Base-by-base conservation (phyloP, 2,329 filamentous ascomycete genomes). In the Penicillium janthinellum region DNA sequence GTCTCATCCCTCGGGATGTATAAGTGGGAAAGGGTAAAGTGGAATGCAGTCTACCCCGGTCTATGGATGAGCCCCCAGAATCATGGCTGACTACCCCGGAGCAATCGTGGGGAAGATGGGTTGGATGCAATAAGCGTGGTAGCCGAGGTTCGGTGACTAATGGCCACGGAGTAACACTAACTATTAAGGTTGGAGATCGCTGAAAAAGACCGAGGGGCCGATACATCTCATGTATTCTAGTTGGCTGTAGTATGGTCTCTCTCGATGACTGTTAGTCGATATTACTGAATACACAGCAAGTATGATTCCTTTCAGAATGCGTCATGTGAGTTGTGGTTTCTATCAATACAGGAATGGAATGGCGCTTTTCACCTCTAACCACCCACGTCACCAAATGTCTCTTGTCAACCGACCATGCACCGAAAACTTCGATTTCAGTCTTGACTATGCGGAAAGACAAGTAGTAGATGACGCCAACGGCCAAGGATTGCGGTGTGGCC, bases 261-360 rank as follows among this genome's bases (percentile, higher is more conserved):
- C 4, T 22, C n/a, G 12, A 41, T 41, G 8, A 28, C 7, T 28
- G 1, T 15, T 17, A 17, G n/a, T 41, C 17, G 15, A 25, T 17
- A n/a, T 17, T 31, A 31, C 42, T 22, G 12, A 45, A 45, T 28
- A 22, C 11, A 22, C 38, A 11, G 31, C 2, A 17, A 22, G 31
- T 49, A 15, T 35, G n/a, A 35, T 6, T 31, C 47, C 3, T 14
- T 49, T 15, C 31, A 28, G 22, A 39, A 52, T 28, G 49, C 35
- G 25, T 52, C 49, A 52, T 28, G 4, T 50, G 11, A 25, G 12
- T 50, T 37, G 48, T 17, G 45, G 48, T 39, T 48, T 59, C 54
- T 63, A 63, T 61, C 58, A 52, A 48, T 61, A 63, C 61, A 39
- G 49, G 15, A 49, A 49, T 49, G 47, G 47, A 35, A 62, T 41